Percentiles rank a stretch among this genome's conserved stretches.
phyloP scores from a whole-genome alignment of 2,329 filamentous ascomycete genomes.

The Coniochaeta pulveracea region DNA sequence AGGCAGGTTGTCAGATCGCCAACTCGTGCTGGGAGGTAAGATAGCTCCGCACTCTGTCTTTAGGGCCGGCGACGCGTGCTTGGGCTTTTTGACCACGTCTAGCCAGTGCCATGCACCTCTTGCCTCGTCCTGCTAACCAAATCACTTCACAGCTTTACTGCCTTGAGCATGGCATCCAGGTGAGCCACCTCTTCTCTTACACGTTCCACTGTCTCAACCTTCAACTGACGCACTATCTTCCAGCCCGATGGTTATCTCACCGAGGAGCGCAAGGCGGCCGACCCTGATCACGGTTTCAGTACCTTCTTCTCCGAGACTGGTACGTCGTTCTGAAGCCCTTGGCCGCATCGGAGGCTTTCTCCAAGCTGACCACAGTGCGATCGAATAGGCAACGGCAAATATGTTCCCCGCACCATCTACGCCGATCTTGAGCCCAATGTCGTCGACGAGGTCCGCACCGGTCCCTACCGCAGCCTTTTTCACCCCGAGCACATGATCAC shows the following conservation, averaged over 20 bases:
- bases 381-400: slow-evolving; percentile 81
- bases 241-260: slow-evolving; percentile 98
- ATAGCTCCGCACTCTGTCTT: slow-evolving; percentile 18
- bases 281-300: slow-evolving; percentile 96
- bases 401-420: slow-evolving; percentile 98
- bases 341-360: no score
- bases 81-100: background rate
- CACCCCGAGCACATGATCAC: slow-evolving; percentile 99
- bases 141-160: slow-evolving; percentile 73
- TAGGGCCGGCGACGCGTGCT: no score
- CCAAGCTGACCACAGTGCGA: no score
- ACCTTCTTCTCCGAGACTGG: slow-evolving; percentile 99
- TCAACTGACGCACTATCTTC: slow-evolving; percentile 20
- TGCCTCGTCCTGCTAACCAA: slow-evolving; percentile 8
- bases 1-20: slow-evolving; percentile 99
- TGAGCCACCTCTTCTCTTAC: slow-evolving; percentile 22
- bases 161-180: slow-evolving; percentile 98
- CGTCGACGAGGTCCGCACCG: slow-evolving; percentile 97
- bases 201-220: background rate
- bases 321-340: no score
- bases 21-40: slow-evolving; percentile 99
- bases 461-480: slow-evolving; percentile 91
- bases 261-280: slow-evolving; percentile 88
- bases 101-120: no score
- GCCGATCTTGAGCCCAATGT: slow-evolving; percentile 99